phyloP scores from a whole-genome alignment of 2,329 filamentous ascomycete species.

The Fusarium sp. region DNA sequence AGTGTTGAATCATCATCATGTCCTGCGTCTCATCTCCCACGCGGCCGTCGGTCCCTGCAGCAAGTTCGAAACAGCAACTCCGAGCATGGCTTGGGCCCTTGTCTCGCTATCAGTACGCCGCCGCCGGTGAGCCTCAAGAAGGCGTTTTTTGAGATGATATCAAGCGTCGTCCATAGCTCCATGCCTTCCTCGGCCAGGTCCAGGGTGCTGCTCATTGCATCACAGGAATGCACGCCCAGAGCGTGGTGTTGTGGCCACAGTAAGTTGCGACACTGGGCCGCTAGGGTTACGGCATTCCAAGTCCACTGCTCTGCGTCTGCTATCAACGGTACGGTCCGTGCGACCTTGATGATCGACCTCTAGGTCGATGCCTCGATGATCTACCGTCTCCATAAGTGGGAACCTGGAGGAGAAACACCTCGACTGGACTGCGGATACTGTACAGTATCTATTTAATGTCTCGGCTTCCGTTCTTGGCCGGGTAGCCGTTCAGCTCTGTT shows the following conservation, averaged over 20 bases:
- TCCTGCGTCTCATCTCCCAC: slow-evolving; percentile 13
- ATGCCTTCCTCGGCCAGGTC: slow-evolving; percentile 10
- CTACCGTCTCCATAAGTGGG: slow-evolving; percentile 20
- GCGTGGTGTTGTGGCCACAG: slow-evolving; percentile 29
- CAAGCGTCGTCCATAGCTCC: slow-evolving; percentile 27
- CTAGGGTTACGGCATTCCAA: slow-evolving; percentile 28
- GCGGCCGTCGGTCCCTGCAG: not conserved
- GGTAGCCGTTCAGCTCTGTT: not conserved
- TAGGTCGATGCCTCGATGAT: slow-evolving; percentile 28
- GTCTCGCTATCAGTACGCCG: slow-evolving; percentile 2
- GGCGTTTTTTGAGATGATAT: slow-evolving; percentile 16
- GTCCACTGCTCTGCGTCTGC: slow-evolving; percentile 14
- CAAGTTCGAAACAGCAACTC: slow-evolving; percentile 12
- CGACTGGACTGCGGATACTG: slow-evolving; percentile 6
- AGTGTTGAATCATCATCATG: slow-evolving; percentile 15
- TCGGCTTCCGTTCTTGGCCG: slow-evolving; percentile 9
- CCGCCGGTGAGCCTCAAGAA: slow-evolving; percentile 5
- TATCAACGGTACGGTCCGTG: slow-evolving; percentile 41
- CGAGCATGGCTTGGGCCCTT: slow-evolving; percentile 6
- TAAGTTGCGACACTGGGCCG: slow-evolving; percentile 15
- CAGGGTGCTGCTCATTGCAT: slow-evolving; percentile 17
- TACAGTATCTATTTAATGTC: slow-evolving; percentile 1
- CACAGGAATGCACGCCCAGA: slow-evolving; percentile 31
- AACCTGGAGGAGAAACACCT: slow-evolving; percentile 18
- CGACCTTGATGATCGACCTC: slow-evolving; percentile 31